Conservation (phyloP, 768 basidiomycete species). For the Lactarius sanguifluus region DNA sequence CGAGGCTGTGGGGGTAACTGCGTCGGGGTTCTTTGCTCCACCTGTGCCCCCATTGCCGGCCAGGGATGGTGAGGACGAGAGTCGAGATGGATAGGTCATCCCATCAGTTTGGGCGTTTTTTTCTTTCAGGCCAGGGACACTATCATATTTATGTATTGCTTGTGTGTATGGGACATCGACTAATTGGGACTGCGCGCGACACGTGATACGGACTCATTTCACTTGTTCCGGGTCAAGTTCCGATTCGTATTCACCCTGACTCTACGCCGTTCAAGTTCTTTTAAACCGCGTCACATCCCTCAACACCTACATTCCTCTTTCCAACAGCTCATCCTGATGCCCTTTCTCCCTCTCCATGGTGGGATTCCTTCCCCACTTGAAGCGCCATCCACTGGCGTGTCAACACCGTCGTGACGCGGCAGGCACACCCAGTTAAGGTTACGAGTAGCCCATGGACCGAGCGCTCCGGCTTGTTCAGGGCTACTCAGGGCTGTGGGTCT, state of each 20-base stretch:
- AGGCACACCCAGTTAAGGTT: background rate
- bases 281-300: background rate
- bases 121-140: background rate
- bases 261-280: background rate
- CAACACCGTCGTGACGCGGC: background rate
- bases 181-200: background rate
- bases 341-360: background rate
- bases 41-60: conserved; percentile 15
- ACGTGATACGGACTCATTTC: conserved; percentile 19
- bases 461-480: conserved; percentile 19
- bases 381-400: background rate
- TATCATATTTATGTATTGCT: conserved; percentile 4
- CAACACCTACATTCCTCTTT: background rate
- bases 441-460: background rate
- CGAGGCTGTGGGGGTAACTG: conserved; percentile 72
- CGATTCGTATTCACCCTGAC: conserved; percentile 20
- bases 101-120: background rate
- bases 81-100: conserved; percentile 6
- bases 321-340: background rate
- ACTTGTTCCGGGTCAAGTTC: conserved; percentile 11
- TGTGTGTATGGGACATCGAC: background rate
- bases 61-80: conserved; percentile 9
- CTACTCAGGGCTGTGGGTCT: conserved; percentile 8
- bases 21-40: conserved; percentile 69
- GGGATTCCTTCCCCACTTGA: background rate